A percentile compares a stretch with the other conserved stretches of the same genome.
phyloP scores from a whole-genome alignment of 371 early-diverging fungal species.

The Mucor plumbeus region DNA sequence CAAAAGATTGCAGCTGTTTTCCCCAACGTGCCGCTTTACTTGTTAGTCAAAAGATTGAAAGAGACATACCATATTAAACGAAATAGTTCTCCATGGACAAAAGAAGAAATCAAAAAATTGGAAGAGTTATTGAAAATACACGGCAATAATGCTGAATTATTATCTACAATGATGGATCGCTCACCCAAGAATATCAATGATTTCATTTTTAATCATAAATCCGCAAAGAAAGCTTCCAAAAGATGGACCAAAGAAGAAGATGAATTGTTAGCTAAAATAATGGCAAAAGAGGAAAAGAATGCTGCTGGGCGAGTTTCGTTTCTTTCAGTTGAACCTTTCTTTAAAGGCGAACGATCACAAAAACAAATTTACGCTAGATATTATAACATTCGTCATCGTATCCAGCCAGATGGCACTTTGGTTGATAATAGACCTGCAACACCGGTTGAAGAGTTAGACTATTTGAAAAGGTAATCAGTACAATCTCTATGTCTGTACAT shows the following conservation, averaged over 20 bases:
- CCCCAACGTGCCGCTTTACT: constrained; percentile 21
- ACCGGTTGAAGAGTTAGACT: constrained; percentile 15
- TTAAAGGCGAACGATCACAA: neutral
- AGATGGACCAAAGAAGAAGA: constrained; percentile 25
- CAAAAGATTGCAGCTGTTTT: constrained; percentile 24
- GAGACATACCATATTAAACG: constrained; percentile 20
- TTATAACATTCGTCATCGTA: constrained; percentile 13
- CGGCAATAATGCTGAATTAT: neutral
- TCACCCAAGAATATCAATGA: constrained; percentile 22
- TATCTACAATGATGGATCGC: constrained; percentile 12
- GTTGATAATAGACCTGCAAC: constrained; percentile 7
- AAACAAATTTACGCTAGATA: constrained; percentile 18
- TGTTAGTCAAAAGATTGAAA: constrained; percentile 4
- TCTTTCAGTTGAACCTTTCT: neutral
- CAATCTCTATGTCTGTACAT: too few species aligned
- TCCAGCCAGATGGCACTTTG: constrained; percentile 22
- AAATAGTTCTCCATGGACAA: constrained; percentile 11
- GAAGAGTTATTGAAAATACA: constrained; percentile 16
- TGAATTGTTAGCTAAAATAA: neutral
- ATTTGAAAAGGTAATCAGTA: constrained; percentile 8
- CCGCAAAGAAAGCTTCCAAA: neutral
- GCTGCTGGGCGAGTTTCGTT: neutral
- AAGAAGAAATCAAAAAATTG: constrained; percentile 22
- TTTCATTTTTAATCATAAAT: neutral
- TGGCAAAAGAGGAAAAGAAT: neutral